Base-by-base conservation (phyloP, 2,329 filamentous ascomycete species). In the Pseudogymnoascus sp. region DNA sequence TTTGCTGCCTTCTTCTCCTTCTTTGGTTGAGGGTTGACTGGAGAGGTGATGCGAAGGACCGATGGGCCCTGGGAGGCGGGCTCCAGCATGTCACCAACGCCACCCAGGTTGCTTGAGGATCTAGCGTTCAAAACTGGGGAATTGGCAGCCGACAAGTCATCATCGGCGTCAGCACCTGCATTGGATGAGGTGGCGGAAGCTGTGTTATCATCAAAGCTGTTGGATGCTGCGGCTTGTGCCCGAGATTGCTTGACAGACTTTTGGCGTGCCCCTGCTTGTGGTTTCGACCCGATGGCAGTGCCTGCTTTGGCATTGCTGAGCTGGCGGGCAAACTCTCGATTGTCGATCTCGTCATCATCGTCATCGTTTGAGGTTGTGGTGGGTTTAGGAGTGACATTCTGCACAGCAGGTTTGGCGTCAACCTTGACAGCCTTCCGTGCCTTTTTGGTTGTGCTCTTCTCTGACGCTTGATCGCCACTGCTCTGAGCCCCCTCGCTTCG, bases 51-150 rank as follows among this genome's bases (percentile, higher is more conserved):
- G 66, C 90, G 90, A 66, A 97, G 80, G 59, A 96, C 85, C 0
- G 87, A 87, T 23, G 91, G 89, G 62, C 85, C 88, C 40, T 85
- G 74, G 2, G 84, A 75, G 46, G 84, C 77, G 59, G 88, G 80
- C 76, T 96, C 92, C 14, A 97, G 86, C 93, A 97, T 97, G 76
- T 97, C 93, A 62, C 89, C 89, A 63, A 97, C 85, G 72, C 90
- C 90, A 62, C 83, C 85, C 65, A 49, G 66, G 61, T 9, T 40
- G 59, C 7, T 42, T n/a, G 63, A 82, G 64, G 84, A 81, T 12
- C 79, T 80, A n/a, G 84, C 79, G 37, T 70, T 73, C 21, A 82
- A 77, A 60, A 84, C 79, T 34, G 91, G 89, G 9, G 90, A 93
- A 49, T 80, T 80, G 64, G 82, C 80, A 6, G 88, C 81, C 2